phyloP scores from a whole-genome alignment of 2,329 filamentous ascomycete species.

The Colletotrichum gigasporum region DNA sequence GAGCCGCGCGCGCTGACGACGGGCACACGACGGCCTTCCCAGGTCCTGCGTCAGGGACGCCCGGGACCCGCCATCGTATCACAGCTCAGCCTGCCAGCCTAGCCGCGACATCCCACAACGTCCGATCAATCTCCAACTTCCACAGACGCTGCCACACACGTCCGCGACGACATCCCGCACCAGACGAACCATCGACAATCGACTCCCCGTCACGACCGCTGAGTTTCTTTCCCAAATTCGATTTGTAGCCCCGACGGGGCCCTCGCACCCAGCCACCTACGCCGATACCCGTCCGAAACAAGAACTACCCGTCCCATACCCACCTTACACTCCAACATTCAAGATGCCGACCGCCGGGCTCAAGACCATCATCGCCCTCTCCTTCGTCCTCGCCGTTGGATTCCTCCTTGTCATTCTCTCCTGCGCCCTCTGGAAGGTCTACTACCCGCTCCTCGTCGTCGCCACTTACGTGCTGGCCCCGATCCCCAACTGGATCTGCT shows the following conservation, averaged over 20 bases:
- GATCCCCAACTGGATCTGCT: slow-evolving; percentile 95
- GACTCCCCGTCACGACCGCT: neutral
- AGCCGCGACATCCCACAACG: slow-evolving; percentile 17
- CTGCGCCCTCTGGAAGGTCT: slow-evolving; percentile 93
- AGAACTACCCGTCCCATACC: slow-evolving; percentile 2
- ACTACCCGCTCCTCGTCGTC: slow-evolving; percentile 94
- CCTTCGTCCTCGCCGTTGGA: slow-evolving; percentile 97
- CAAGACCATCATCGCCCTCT: slow-evolving; percentile 98
- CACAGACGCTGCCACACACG: slow-evolving; percentile 1
- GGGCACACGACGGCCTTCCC: slow-evolving; percentile 7
- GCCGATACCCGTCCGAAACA: slow-evolving; percentile 29
- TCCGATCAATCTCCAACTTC: neutral
- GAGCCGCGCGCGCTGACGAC: slow-evolving; percentile 24
- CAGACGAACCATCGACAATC: neutral
- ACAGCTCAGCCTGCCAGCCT: slow-evolving; percentile 23
- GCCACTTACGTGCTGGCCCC: slow-evolving; percentile 95
- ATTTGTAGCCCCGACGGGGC: slow-evolving; percentile 27
- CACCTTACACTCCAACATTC: slow-evolving; percentile 35
- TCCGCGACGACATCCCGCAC: neutral
- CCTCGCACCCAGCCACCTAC: slow-evolving; percentile 5
- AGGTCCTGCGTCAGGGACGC: slow-evolving; percentile 20
- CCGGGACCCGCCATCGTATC: slow-evolving; percentile 28
- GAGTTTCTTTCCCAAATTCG: neutral
- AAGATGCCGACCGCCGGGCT: slow-evolving; percentile 83
- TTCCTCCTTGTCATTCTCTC: slow-evolving; percentile 99